A percentile compares a stretch with the other conserved stretches of the same genome.
Conservation (phyloP, 352 stramenopile species). For the Elongisporangium prolatum region DNA sequence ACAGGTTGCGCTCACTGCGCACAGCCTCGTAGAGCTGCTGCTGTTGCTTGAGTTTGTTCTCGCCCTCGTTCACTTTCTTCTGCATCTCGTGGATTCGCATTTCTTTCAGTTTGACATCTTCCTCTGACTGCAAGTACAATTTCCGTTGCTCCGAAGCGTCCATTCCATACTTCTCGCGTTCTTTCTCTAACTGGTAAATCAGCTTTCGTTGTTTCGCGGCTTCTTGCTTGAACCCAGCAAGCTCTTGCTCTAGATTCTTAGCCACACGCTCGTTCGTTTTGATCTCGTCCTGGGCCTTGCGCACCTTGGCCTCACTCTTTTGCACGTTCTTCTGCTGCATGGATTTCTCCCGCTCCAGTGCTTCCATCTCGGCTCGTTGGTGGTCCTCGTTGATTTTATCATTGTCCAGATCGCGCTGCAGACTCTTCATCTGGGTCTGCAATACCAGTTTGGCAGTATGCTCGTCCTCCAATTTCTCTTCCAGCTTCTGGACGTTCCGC, state of each 20-base stretch:
- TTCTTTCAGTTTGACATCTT: constrained; percentile 75
- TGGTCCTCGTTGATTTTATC: constrained; percentile 80
- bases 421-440: constrained; percentile 77
- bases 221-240: constrained; percentile 81
- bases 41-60: constrained; percentile 95
- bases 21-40: constrained; percentile 95
- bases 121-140: constrained; percentile 79
- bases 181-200: constrained; percentile 91
- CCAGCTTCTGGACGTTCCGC: constrained; percentile 82
- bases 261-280: constrained; percentile 91
- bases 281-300: constrained; percentile 86
- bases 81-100: constrained; percentile 82
- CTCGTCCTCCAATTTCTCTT: constrained; percentile 90
- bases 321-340: constrained; percentile 81
- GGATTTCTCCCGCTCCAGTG: constrained; percentile 84
- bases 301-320: constrained; percentile 82
- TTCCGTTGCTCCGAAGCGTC: constrained; percentile 83
- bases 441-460: constrained; percentile 81
- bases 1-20: constrained; percentile 92
- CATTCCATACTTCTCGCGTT: constrained; percentile 90
- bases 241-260: constrained; percentile 80
- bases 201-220: constrained; percentile 87
- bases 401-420: constrained; percentile 73
- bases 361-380: constrained; percentile 67
- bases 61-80: constrained; percentile 87